These are phyloP conservation scores for Colletotrichum sp. DNA, from an alignment of 2,329 filamentous ascomycete species.

Conservation along the genomic window DNA sequence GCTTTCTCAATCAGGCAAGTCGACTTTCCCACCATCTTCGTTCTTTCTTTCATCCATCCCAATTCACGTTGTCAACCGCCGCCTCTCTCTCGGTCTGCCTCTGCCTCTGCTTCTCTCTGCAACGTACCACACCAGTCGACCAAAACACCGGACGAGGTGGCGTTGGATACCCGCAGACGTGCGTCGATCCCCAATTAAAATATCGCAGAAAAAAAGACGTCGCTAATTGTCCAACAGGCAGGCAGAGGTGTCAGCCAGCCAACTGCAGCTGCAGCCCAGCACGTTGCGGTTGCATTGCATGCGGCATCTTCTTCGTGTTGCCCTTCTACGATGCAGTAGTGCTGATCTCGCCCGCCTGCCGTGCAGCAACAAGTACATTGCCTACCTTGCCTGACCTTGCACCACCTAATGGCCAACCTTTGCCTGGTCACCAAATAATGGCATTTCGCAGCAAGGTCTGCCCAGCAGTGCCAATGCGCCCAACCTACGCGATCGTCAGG, in stretches of 20 bases:
- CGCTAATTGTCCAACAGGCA: background rate
- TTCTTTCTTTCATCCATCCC: background rate
- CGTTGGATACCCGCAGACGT: background rate
- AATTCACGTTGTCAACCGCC: background rate
- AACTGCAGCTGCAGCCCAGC: conserved; percentile 5
- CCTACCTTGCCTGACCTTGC: background rate
- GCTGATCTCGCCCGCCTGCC: background rate
- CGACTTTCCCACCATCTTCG: background rate
- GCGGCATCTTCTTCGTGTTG: background rate
- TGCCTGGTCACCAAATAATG: background rate
- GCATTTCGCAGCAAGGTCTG: background rate
- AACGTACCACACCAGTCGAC: background rate
- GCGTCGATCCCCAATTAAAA: conserved; percentile 3
- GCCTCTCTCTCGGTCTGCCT: background rate
- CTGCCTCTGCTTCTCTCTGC: background rate
- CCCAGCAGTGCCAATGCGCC: background rate
- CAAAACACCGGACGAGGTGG: conserved; percentile 5
- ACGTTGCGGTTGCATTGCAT: conserved; percentile 9
- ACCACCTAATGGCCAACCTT: background rate
- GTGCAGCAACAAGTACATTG: background rate
- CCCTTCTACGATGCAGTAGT: background rate
- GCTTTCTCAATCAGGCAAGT: background rate
- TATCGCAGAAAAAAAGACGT: background rate
- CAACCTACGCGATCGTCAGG: background rate
- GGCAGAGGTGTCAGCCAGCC: background rate